Conservation (phyloP, 805 yeast species). For the Scheffersomyces stipitis region DNA sequence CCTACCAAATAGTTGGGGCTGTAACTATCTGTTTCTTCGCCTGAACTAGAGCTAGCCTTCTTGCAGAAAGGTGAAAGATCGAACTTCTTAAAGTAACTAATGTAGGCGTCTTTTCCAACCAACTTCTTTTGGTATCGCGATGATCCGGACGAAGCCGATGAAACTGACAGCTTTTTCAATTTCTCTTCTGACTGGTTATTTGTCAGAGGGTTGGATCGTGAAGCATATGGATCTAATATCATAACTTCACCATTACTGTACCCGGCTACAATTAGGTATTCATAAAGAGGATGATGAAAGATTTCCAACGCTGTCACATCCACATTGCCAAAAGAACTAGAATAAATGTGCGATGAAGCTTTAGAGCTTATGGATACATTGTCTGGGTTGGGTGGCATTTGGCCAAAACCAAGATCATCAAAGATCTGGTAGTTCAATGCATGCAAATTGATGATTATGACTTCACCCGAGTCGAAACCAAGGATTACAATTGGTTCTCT, state of each 20-base stretch:
- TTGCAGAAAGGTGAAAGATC: slow-evolving; percentile 32
- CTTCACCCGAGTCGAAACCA: slow-evolving; percentile 69
- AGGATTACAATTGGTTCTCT: slow-evolving; percentile 50
- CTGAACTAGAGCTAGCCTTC: not conserved
- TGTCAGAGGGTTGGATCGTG: not conserved
- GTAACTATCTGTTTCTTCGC: slow-evolving; percentile 1
- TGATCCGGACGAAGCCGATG: slow-evolving; percentile 1
- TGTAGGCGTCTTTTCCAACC: slow-evolving; percentile 26
- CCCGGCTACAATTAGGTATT: slow-evolving; percentile 55
- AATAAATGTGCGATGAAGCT: slow-evolving; percentile 20
- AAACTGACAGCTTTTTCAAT: not conserved
- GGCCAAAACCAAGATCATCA: slow-evolving; percentile 42
- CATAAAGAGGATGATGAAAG: slow-evolving; percentile 34
- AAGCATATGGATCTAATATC: slow-evolving; percentile 40
- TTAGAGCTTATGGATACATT: slow-evolving; percentile 7
- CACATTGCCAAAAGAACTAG: slow-evolving; percentile 10
- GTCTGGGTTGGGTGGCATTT: slow-evolving; percentile 2
- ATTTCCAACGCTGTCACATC: slow-evolving; percentile 20
- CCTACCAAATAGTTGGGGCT: slow-evolving; percentile 36
- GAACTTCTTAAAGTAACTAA: slow-evolving; percentile 36
- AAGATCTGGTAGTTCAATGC: slow-evolving; percentile 43
- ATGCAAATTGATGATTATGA: slow-evolving; percentile 58
- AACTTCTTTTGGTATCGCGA: slow-evolving; percentile 14
- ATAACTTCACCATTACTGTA: slow-evolving; percentile 62
- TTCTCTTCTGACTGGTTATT: slow-evolving; percentile 1